phyloP scores from a whole-genome alignment of 306 rosid genomes.

The Rosa chinensis region DNA sequence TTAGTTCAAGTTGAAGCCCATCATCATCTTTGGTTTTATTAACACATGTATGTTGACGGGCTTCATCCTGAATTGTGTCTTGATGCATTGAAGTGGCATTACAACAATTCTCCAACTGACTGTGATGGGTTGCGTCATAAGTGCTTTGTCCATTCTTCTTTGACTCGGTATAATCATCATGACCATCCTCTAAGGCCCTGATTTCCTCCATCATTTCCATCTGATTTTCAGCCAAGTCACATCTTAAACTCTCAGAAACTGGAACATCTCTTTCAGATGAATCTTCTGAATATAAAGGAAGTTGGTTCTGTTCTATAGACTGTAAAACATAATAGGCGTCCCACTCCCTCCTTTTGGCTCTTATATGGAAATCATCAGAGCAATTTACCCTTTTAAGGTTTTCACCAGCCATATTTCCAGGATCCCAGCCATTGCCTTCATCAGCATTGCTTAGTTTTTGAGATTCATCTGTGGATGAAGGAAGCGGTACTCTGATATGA shows the following conservation, averaged over 20 bases:
- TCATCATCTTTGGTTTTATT: conserved; percentile 10
- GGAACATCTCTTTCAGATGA: conserved; percentile 22
- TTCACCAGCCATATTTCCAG: conserved; percentile 34
- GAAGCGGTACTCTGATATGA: conserved; percentile 23
- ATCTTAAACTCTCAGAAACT: conserved; percentile 15
- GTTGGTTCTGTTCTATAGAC: conserved; percentile 30
- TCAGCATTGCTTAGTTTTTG: conserved; percentile 11
- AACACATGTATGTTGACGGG: background rate
- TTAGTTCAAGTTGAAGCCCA: conserved; percentile 28
- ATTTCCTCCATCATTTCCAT: conserved; percentile 27
- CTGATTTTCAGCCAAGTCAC: conserved; percentile 23
- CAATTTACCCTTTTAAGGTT: conserved; percentile 24
- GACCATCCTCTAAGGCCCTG: conserved; percentile 27
- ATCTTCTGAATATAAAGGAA: conserved; percentile 34
- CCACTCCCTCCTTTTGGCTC: conserved; percentile 38
- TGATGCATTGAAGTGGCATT: conserved; percentile 15
- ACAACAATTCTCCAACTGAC: conserved; percentile 29
- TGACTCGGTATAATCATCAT: conserved; percentile 25
- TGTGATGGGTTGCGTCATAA: conserved; percentile 23
- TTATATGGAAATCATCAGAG: conserved; percentile 28
- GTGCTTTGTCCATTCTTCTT: conserved; percentile 22
- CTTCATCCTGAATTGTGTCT: conserved; percentile 15
- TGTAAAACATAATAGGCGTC: conserved; percentile 24
- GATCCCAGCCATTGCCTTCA: conserved; percentile 9
- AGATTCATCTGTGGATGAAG: conserved; percentile 28